Conservation (phyloP, 371 early-diverging fungal genomes). For the Cokeromyces recurvatus region DNA sequence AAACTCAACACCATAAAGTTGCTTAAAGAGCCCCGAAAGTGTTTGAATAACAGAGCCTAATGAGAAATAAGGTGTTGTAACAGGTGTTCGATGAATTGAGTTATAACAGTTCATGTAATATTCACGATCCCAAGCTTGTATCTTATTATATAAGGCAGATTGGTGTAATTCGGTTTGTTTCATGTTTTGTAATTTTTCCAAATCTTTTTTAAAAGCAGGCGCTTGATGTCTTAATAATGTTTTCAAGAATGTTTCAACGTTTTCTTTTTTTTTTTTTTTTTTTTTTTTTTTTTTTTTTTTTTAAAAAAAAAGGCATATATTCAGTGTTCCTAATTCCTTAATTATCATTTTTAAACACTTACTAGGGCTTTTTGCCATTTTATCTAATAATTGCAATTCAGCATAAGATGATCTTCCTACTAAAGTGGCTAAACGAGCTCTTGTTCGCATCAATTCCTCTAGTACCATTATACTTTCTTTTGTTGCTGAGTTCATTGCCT, state of each 20-base stretch:
- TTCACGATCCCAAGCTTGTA: constrained; percentile 80
- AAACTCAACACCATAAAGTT: constrained; percentile 82
- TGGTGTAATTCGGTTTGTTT: constrained; percentile 26
- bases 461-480: constrained; percentile 58
- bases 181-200: constrained; percentile 43
- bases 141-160: constrained; percentile 1
- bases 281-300: neutral
- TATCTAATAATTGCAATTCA: constrained; percentile 80
- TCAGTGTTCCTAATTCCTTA: neutral
- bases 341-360: constrained; percentile 7
- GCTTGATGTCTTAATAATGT: constrained; percentile 55
- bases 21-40: constrained; percentile 73
- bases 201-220: constrained; percentile 47
- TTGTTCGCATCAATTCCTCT: constrained; percentile 68
- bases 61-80: constrained; percentile 63
- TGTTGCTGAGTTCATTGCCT: constrained; percentile 70
- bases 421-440: constrained; percentile 72
- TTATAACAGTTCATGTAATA: constrained; percentile 51
- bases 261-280: constrained; percentile 35
- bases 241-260: constrained; percentile 80
- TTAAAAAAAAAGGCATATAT: too few relatives aligned
- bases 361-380: constrained; percentile 90
- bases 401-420: constrained; percentile 80
- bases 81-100: constrained; percentile 15
- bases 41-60: constrained; percentile 88